Evolutionary conservation across 2,329 filamentous ascomycete genomes (phyloP).

Genomic region (Verticillium nubilum): DNA sequence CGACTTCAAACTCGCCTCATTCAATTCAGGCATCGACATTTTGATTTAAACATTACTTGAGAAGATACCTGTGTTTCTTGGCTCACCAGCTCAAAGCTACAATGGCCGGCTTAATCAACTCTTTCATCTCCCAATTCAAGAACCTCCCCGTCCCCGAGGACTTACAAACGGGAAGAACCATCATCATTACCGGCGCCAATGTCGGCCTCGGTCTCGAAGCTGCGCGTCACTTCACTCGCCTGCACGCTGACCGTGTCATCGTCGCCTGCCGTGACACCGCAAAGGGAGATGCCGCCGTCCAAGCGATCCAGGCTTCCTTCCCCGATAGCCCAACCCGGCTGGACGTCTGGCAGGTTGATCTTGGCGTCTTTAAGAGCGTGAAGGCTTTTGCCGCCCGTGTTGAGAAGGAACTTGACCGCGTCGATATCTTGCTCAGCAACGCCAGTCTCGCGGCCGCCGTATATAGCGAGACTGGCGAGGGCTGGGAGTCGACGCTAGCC

Average conservation of each 20-base stretch:
- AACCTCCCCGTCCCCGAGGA: conserved; percentile 22
- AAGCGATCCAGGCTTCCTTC: conserved; percentile 23
- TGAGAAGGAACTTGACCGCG: conserved; percentile 21
- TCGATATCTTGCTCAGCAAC: conserved; percentile 31
- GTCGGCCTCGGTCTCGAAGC: conserved; percentile 35
- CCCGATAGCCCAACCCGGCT: conserved; percentile 19
- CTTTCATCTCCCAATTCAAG: conserved; percentile 15
- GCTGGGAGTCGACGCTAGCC: conserved; percentile 34
- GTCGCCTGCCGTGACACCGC: conserved; percentile 32
- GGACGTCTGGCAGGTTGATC: conserved; percentile 40
- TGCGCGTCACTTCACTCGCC: conserved; percentile 31
- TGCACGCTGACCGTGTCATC: conserved; percentile 34
- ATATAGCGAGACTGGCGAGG: conserved; percentile 22
- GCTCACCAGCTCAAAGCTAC: neutral
- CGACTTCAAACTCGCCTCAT: neutral
- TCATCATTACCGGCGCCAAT: conserved; percentile 40
- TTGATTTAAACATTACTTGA: neutral
- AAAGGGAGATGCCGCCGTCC: conserved; percentile 34
- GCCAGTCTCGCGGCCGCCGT: conserved; percentile 22
- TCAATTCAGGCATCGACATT: neutral
- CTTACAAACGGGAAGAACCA: conserved; percentile 26
- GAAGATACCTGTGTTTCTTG: neutral
- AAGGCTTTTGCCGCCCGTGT: conserved; percentile 26
- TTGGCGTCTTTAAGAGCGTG: conserved; percentile 20
- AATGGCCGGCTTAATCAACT: conserved; percentile 2